Evolutionary conservation across 1,284 basidiomycete species (phyloP).

Genomic region (Trametes hirsuta): DNA sequence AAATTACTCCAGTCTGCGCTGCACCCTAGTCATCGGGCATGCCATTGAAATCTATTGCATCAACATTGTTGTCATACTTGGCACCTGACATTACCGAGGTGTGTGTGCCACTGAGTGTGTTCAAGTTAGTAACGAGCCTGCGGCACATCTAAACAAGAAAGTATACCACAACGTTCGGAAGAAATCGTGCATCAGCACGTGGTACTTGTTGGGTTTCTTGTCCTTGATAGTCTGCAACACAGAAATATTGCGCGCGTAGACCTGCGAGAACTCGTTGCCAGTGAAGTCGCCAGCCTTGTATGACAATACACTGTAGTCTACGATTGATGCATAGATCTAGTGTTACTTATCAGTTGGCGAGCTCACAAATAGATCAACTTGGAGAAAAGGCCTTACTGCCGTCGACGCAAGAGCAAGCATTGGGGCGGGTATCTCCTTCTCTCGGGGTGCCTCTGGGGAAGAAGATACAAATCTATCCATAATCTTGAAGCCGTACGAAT

Average conservation of each 20-base stretch:
- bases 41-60: no score
- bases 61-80: no score
- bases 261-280: background rate
- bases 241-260: background rate
- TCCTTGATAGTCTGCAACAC: background rate
- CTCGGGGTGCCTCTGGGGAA: background rate
- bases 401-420: conserved; percentile 14
- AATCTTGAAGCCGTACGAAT: conserved; percentile 1
- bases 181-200: background rate
- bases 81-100: no score
- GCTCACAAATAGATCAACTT: background rate
- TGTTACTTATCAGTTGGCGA: background rate
- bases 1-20: no score
- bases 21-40: no score
- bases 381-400: background rate
- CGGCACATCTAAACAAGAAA: no score
- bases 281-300: background rate
- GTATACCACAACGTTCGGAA: background rate
- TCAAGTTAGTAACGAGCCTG: no score
- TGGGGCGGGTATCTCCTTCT: conserved; percentile 15
- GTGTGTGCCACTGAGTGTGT: no score
- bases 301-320: background rate
- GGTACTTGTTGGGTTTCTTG: background rate
- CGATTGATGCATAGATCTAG: conserved; percentile 1
- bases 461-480: background rate